phyloP scores from a whole-genome alignment of 2,329 filamentous ascomycete genomes.

The Alternaria triticimaculans region DNA sequence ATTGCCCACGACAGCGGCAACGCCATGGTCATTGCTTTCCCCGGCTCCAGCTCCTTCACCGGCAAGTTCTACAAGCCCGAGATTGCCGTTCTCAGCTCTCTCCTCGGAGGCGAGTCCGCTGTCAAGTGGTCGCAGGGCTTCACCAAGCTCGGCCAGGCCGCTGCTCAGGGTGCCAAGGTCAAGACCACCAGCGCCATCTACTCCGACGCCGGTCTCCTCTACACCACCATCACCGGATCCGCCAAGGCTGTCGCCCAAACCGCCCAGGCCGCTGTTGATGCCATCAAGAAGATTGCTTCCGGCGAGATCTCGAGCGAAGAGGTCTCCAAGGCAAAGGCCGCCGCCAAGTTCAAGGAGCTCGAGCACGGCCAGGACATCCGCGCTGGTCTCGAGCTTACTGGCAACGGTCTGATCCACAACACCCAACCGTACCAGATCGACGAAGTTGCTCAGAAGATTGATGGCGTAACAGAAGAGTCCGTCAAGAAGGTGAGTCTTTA shows the following conservation, averaged over 20 bases:
- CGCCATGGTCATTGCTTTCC: slow-evolving; percentile 88
- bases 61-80: slow-evolving; percentile 84
- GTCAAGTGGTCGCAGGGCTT: slow-evolving; percentile 98
- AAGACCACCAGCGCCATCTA: slow-evolving; percentile 81
- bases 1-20: slow-evolving; percentile 79
- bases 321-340: slow-evolving; percentile 87
- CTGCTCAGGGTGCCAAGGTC: slow-evolving; percentile 70
- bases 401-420: slow-evolving; percentile 80
- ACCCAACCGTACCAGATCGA: slow-evolving; percentile 85
- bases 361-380: slow-evolving; percentile 80
- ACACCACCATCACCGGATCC: slow-evolving; percentile 79
- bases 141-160: slow-evolving; percentile 82
- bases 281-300: slow-evolving; percentile 79
- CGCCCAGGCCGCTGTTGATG: slow-evolving; percentile 78
- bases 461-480: slow-evolving; percentile 81
- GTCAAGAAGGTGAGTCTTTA: slow-evolving; percentile 63
- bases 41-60: slow-evolving; percentile 79
- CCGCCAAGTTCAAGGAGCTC: slow-evolving; percentile 91
- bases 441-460: slow-evolving; percentile 78
- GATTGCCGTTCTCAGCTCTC: slow-evolving; percentile 81
- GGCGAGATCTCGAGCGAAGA: slow-evolving; percentile 82
- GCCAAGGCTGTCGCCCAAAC: slow-evolving; percentile 75
- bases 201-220: slow-evolving; percentile 91
- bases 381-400: slow-evolving; percentile 80
- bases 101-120: slow-evolving; percentile 86